phyloP scores from a whole-genome alignment of 2,329 filamentous ascomycete species.

The Xylariaceae sp. region DNA sequence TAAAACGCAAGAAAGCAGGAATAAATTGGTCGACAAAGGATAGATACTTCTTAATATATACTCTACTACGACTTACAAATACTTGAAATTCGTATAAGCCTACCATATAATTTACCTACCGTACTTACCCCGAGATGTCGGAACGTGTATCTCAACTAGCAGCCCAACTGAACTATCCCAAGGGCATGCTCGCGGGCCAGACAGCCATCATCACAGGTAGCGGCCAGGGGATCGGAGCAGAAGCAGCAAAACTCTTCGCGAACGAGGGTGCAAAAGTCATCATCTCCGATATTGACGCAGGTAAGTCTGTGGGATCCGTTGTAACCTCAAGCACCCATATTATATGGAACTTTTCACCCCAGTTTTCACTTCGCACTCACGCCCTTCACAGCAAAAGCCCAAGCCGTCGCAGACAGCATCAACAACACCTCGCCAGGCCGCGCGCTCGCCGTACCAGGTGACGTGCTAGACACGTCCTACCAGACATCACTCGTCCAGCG shows the following conservation, averaged over 20 bases:
- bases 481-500: slow-evolving; percentile 74
- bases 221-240: slow-evolving; percentile 87
- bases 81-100: too few species aligned
- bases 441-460: slow-evolving; percentile 77
- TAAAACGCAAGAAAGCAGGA: too few species aligned
- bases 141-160: slow-evolving; percentile 74
- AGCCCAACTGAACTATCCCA: slow-evolving; percentile 81
- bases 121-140: slow-evolving; percentile 48
- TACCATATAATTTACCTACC: background rate
- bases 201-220: slow-evolving; percentile 87
- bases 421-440: slow-evolving; percentile 70
- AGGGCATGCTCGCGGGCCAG: slow-evolving; percentile 79
- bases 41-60: too few species aligned
- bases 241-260: slow-evolving; percentile 80
- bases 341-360: too few species aligned
- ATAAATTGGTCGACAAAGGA: too few species aligned
- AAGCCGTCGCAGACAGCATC: slow-evolving; percentile 72
- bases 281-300: slow-evolving; percentile 80
- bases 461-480: slow-evolving; percentile 76
- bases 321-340: too few species aligned
- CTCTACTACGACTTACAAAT: too few species aligned
- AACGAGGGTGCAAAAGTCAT: slow-evolving; percentile 88
- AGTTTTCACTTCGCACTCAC: too few species aligned
- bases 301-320: slow-evolving; percentile 59
- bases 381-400: slow-evolving; percentile 65